Evolutionary conservation across 441 rosid genomes (phyloP), one percentile per base, ranked within the genome.

Genomic region (Adansonia madagascariensis): DNA sequence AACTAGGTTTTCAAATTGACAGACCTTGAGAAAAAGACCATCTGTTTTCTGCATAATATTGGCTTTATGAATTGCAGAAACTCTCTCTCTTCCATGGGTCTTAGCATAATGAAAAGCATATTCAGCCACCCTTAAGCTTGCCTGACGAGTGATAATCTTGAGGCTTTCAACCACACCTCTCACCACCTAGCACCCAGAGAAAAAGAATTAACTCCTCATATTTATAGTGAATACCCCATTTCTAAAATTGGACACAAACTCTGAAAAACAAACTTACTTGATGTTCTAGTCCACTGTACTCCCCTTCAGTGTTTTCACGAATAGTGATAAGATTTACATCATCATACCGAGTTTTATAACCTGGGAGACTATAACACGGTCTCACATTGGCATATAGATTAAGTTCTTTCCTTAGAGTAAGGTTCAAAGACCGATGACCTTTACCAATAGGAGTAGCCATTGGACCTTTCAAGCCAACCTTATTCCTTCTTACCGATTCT

Each of bases 371-470:
- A 80, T 94, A 85, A 82, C 99, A 96, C 74, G 99, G 98, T 88
- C 99, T 87, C 64, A 96, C 98, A 77, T 96, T 96, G 67, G 99
- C 98, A 82, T 91, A 96, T 77, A 96, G 79, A 80, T 91, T 92
- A 77, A 96, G 93, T 80, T 96, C 99, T 84, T 96, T 92, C 90
- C 99, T 87, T 49, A 96, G 89, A 47, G 97, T 92, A 52, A 96
- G 94, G 71, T 96, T 96, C 88, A 96, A 84, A 53, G 99, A 96
- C 59, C 99, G 91, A 80, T 96, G 99, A 72, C 99, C 99, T 80
- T 94, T 96, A 55, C 99, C 99, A 74, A 96, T 91, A 8, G 99
- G 99, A n/a, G 99, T 97, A 9, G 99, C 98, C 98, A 96, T 96
- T 41, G 98, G 98, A 65, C 99, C 99, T 91, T 97, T 96, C 82